Conservation (phyloP, 177 flowering plant species). For the Vitis hybrid region DNA sequence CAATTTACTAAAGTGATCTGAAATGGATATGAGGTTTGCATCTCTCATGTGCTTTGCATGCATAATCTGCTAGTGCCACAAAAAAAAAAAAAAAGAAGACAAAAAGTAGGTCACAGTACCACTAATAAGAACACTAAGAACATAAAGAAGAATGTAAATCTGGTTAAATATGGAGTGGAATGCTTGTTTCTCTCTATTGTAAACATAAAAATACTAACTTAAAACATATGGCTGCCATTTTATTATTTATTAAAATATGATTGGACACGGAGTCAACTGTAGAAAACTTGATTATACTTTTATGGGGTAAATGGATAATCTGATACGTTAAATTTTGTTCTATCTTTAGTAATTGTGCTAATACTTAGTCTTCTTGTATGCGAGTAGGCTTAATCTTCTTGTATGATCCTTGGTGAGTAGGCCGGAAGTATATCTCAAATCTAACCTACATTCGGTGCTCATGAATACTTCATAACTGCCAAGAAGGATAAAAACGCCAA, state of each 20-base stretch:
- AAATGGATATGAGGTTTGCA: neutral
- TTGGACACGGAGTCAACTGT: neutral
- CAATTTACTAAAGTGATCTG: neutral
- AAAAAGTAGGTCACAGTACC: neutral
- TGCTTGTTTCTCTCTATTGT: neutral
- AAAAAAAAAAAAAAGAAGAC: neutral
- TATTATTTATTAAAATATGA: neutral
- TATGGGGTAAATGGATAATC: neutral
- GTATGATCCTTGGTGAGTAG: no score
- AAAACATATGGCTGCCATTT: neutral
- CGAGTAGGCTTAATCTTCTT: no score
- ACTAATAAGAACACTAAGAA: neutral
- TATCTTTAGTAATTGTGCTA: no score
- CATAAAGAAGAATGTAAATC: neutral
- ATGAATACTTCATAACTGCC: no score
- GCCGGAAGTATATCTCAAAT: no score
- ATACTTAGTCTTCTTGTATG: no score
- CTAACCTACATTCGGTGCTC: no score
- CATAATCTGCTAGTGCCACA: neutral
- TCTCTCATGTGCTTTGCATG: neutral
- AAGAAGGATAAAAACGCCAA: no score
- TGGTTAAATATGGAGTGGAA: neutral
- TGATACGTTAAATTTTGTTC: no score
- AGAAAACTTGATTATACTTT: neutral
- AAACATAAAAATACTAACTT: neutral